These are phyloP conservation scores for Capsella rubella DNA, from an alignment of 441 rosid species.

Conservation along the genomic window DNA sequence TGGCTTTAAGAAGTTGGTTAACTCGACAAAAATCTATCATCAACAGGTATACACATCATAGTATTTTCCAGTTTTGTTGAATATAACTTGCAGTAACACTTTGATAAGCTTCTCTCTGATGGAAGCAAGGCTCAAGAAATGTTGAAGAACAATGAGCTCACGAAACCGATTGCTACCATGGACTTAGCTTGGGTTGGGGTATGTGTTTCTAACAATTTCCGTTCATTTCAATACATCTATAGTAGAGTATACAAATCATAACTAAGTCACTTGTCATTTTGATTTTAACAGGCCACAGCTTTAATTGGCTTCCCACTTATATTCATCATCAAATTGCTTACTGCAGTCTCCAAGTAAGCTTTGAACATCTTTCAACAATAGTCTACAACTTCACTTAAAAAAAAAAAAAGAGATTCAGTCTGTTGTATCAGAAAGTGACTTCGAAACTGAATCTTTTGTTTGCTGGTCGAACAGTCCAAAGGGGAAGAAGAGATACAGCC, in stretches of 20 bases:
- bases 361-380: slow-evolving; percentile 21
- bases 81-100: not conserved
- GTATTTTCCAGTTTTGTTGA: not conserved
- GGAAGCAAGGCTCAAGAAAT: slow-evolving; percentile 51
- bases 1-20: slow-evolving; percentile 41
- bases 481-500: slow-evolving; percentile 34
- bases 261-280: slow-evolving; percentile 1
- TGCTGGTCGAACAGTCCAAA: slow-evolving; percentile 40
- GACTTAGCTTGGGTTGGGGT: slow-evolving; percentile 60
- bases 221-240: not conserved
- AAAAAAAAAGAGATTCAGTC: not conserved
- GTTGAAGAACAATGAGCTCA: slow-evolving; percentile 53
- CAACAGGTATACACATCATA: slow-evolving; percentile 48
- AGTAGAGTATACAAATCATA: not conserved
- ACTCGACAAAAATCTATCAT: slow-evolving; percentile 43
- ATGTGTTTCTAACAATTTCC: slow-evolving; percentile 27
- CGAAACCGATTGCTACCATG: slow-evolving; percentile 50
- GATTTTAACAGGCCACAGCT: slow-evolving; percentile 48
- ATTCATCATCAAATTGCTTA: slow-evolving; percentile 48
- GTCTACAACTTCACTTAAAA: not conserved
- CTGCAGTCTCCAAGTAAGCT: slow-evolving; percentile 52
- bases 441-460: slow-evolving; percentile 6
- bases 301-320: slow-evolving; percentile 49
- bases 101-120: slow-evolving; percentile 23
- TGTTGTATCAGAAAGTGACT: slow-evolving; percentile 13